Percentiles rank a stretch among this genome's conserved stretches.
phyloP scores from a whole-genome alignment of 208 protist species.

The Trypanosomatidae sp. region DNA sequence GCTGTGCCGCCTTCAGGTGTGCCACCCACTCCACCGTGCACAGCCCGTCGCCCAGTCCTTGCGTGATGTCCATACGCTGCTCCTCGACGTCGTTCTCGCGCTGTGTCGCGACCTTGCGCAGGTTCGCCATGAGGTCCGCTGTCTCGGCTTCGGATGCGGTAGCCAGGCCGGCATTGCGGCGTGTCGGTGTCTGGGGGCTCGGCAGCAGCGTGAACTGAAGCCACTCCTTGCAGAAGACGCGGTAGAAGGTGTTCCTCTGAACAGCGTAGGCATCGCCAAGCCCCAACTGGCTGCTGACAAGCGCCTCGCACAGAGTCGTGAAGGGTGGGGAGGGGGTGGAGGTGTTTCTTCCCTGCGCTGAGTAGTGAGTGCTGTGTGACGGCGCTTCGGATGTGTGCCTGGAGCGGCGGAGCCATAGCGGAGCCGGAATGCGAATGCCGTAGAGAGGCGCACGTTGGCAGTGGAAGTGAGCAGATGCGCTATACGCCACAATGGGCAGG shows the following conservation, averaged over 20 bases:
- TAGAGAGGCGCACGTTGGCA: constrained; percentile 38
- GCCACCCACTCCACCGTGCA: constrained; percentile 33
- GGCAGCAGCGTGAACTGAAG: constrained; percentile 14
- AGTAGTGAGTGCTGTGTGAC: neutral
- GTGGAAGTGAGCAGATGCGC: constrained; percentile 28
- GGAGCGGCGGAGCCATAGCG: constrained; percentile 17
- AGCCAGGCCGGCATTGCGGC: no score
- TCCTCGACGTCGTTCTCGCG: neutral
- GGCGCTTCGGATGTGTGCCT: neutral
- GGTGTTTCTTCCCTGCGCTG: neutral
- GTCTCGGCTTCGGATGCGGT: neutral
- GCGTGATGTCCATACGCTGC: constrained; percentile 8
- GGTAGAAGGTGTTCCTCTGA: constrained; percentile 7
- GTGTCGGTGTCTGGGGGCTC: neutral
- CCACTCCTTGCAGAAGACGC: constrained; percentile 29
- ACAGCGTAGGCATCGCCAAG: constrained; percentile 10
- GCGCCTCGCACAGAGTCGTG: constrained; percentile 21
- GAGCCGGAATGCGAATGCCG: constrained; percentile 18
- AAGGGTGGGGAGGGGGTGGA: neutral
- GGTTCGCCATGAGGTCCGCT: neutral
- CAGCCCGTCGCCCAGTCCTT: constrained; percentile 21
- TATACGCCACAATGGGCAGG: constrained; percentile 24
- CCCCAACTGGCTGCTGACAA: constrained; percentile 14
- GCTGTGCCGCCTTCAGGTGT: constrained; percentile 28
- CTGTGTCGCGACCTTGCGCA: neutral